These are phyloP conservation scores for Jaltomata sinuosa DNA, from an alignment of 257 asterid species.

Conservation along the genomic window DNA sequence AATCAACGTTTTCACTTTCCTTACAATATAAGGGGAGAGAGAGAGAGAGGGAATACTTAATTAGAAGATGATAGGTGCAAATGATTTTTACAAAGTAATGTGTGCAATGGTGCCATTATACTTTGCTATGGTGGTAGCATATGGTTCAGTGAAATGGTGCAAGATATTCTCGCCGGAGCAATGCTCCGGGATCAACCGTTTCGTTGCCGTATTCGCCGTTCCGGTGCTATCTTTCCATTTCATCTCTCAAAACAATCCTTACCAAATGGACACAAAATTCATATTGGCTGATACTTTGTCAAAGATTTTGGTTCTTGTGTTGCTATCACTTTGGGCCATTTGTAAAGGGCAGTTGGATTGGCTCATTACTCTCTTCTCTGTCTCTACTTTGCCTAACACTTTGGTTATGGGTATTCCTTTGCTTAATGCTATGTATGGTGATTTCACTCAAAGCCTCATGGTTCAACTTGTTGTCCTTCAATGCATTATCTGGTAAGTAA, in stretches of 20 bases:
- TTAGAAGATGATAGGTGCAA: conserved; percentile 36
- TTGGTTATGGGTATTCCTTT: conserved; percentile 70
- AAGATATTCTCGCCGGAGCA: conserved; percentile 63
- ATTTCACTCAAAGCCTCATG: conserved; percentile 54
- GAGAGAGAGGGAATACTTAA: neutral
- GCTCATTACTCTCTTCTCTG: conserved; percentile 59
- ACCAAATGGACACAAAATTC: conserved; percentile 52
- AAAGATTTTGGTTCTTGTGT: conserved; percentile 26
- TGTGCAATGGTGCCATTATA: conserved; percentile 70
- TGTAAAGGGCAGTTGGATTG: conserved; percentile 39
- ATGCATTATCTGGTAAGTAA: conserved; percentile 59
- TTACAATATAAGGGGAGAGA: neutral
- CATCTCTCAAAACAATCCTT: conserved; percentile 68
- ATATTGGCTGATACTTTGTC: conserved; percentile 55
- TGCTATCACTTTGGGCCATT: conserved; percentile 35
- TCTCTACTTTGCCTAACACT: conserved; percentile 73
- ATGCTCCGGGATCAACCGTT: conserved; percentile 68
- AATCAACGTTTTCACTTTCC: neutral
- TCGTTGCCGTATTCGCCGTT: conserved; percentile 60
- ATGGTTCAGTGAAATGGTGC: conserved; percentile 59
- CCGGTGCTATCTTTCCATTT: conserved; percentile 73
- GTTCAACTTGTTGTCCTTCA: conserved; percentile 69
- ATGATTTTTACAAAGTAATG: conserved; percentile 61
- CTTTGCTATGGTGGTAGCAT: conserved; percentile 61
- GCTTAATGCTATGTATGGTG: conserved; percentile 72